These are phyloP conservation scores for Pseudogymnoascus sp. DNA, from an alignment of 2,329 filamentous ascomycete genomes.

Conservation along the genomic window DNA sequence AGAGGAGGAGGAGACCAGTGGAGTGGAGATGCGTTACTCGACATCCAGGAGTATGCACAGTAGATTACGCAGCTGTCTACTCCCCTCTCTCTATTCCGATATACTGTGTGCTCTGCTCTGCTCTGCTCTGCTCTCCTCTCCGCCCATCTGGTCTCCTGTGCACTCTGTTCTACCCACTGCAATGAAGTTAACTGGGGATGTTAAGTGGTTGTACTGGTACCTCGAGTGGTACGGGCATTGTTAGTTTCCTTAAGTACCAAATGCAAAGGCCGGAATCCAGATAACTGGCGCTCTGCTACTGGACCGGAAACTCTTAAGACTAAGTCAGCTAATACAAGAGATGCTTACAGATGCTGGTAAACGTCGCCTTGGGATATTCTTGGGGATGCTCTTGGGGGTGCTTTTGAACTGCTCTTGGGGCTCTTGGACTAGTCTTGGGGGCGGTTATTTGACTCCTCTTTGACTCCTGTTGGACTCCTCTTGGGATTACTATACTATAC, in stretches of 20 bases:
- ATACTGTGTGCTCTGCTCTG: background rate
- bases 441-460: background rate
- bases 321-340: background rate
- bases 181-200: background rate
- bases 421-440: background rate
- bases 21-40: background rate
- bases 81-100: background rate
- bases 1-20: background rate
- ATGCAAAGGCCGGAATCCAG: background rate
- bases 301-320: background rate
- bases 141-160: background rate
- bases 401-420: too few species aligned
- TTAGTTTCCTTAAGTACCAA: background rate
- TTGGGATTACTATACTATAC: background rate
- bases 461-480: too few species aligned
- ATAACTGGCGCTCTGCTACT: background rate
- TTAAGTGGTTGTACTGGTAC: background rate
- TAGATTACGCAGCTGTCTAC: background rate
- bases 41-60: background rate
- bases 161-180: too few species aligned
- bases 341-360: background rate
- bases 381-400: background rate
- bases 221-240: background rate
- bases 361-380: background rate
- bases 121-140: background rate